Evolutionary conservation across 768 basidiomycete genomes (phyloP), one percentile per base, ranked within the genome.

Genomic region (Leccinum aurantiacum): DNA sequence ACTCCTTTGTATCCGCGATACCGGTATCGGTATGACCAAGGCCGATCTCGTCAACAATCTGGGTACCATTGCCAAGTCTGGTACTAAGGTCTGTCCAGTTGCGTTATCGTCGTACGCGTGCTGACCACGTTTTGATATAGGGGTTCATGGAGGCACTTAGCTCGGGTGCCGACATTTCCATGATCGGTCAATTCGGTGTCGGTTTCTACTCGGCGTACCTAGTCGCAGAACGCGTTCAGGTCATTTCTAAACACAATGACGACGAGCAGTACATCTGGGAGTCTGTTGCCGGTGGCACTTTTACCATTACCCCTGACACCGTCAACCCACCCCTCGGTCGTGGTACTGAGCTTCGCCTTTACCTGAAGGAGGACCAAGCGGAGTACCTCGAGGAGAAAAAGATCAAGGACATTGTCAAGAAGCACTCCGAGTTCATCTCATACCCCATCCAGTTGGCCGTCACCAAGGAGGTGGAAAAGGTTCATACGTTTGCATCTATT

Each of bases 231-330:
- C 89, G 90, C 66, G 96, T 99, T 4, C 95, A 97, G 78, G 94
- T 99, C 74, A 90, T 98, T 78, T 94, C 95, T 65, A 99, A 99
- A 81, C 95, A 99, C 85, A 98, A 99, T 72, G 96, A 98, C 70
- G 96, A 98, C 75, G 97, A 98, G 80, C 96, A 98, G 78, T 98
- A 99, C 82, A 95, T 99, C 78, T 99, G 96, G 97, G 96, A 99
- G 84, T 99, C 96, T n/a, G 90, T 97, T 64, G 96, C 96, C 33
- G 97, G 96, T 74, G 97, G 96, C 58, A 99, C 96, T 55, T 99
- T 98, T 83, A 98, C 97, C 72, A 97, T 99, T 80, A 97, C 95
- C 53, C 89, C 80, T 60, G 96, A 98, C 77, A 91, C 87, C 62
- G 78, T 89, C 74, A 95, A 95, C 81, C 87, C 90, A 24, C 84